These are phyloP conservation scores for Tetracentron sinense DNA, from an alignment of 164 flowering plant species.

Conservation along the genomic window DNA sequence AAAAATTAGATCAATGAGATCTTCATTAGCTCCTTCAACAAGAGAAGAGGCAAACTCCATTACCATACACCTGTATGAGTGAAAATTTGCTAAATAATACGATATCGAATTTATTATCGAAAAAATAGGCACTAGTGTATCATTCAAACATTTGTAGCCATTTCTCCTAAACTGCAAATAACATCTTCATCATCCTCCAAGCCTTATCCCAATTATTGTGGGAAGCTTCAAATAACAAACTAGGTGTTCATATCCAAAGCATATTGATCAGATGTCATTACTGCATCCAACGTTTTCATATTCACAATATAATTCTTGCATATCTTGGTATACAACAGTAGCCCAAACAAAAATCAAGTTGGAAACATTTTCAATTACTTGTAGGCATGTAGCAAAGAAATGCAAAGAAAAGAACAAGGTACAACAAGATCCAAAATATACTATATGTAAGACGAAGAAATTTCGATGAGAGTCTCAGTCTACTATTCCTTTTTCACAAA, in stretches of 20 bases:
- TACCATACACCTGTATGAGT: slow-evolving; percentile 43
- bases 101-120: background rate
- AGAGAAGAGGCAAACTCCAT: slow-evolving; percentile 67
- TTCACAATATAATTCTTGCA: no score
- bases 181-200: no score
- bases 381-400: no score
- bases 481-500: no score
- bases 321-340: background rate
- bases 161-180: background rate
- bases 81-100: background rate
- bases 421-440: background rate
- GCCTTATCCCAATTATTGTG: no score
- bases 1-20: slow-evolving; percentile 57
- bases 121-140: no score
- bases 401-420: background rate
- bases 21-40: slow-evolving; percentile 70
- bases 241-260: no score
- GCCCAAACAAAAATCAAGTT: background rate
- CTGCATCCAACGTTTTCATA: background rate
- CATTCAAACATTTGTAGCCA: background rate
- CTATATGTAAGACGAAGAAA: no score
- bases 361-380: no score
- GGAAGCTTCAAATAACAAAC: no score
- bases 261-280: background rate
- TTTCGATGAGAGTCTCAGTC: no score